Evolutionary conservation across 768 basidiomycete species (phyloP), one percentile per base, ranked within the genome.

Genomic region (Boletus pseudo-olivaceus): DNA sequence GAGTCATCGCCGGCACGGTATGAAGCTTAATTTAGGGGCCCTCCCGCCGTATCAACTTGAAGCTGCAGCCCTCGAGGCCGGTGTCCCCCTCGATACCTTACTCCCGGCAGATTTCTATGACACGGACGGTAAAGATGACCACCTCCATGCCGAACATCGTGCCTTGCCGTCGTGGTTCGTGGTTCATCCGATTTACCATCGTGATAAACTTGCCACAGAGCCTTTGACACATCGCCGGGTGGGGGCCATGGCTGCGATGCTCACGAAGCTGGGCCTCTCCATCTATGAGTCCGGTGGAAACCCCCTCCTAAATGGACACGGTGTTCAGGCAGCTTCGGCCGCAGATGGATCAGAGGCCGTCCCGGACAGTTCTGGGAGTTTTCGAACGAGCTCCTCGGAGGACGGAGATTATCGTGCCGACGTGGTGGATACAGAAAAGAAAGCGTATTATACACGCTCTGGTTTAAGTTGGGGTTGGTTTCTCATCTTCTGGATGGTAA

Each of bases 401-500:
- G 55, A 54, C 19, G 9, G 38, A 17, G 60, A 68, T 12, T 70
- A 59, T 45, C 62, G 53, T n/a, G 34, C 44, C 1, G 60, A 58
- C 4, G 55, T 69, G 7, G 59, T 3, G 5, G 51, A 58, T n/a
- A 77, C 77, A 32, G 84, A 87, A 62, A 75, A 71, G 51, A 78
- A 75, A 55, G 84, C 85, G 34, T 82, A 85, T 57, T 73, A 73
- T 38, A 70, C 76, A 7, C 83, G 90, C 61, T 75, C 87, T 42
- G 50, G 62, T 2, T 69, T 88, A 19, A 83, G 85, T 0, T 81
- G 82, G 73, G 46, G 66, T 0, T 59, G 87, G 30, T 92, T 93
- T 70, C 63, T 90, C 20, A 59, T 78, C n/a, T 93, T 93, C 73
- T 93, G 91, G 91, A 73, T 82, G 62, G 85, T 88, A 55, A 55